Conservation (phyloP, 2,329 filamentous ascomycete species). For the Paecilomyces niveus region DNA sequence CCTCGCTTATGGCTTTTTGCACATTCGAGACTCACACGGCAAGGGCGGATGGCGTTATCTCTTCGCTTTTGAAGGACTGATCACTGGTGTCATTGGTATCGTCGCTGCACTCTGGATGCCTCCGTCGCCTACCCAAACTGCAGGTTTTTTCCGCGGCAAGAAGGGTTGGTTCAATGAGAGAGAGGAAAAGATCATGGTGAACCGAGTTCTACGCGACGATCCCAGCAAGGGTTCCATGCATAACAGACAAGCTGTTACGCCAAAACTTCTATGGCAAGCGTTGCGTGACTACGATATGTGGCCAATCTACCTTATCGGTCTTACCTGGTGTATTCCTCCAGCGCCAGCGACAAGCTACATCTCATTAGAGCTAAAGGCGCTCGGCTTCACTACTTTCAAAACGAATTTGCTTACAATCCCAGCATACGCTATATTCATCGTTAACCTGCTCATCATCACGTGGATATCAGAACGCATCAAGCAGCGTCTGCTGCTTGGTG, state of each 20-base stretch:
- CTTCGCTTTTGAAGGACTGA: slow-evolving; percentile 36
- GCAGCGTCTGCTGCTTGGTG: slow-evolving; percentile 47
- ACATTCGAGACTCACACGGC: slow-evolving; percentile 29
- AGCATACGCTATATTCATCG: slow-evolving; percentile 49
- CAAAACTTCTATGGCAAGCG: slow-evolving; percentile 43
- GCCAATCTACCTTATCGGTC: slow-evolving; percentile 46
- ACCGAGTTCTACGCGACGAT: slow-evolving; percentile 51
- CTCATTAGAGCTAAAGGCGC: slow-evolving; percentile 39
- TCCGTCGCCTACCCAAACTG: slow-evolving; percentile 59
- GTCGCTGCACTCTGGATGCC: slow-evolving; percentile 55
- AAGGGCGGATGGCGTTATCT: slow-evolving; percentile 38
- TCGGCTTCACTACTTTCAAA: slow-evolving; percentile 53
- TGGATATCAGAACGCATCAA: slow-evolving; percentile 51
- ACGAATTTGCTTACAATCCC: slow-evolving; percentile 59
- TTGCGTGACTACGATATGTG: slow-evolving; percentile 52
- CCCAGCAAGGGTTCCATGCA: slow-evolving; percentile 56
- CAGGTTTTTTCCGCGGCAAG: slow-evolving; percentile 52
- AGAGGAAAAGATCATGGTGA: slow-evolving; percentile 65
- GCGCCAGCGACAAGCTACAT: slow-evolving; percentile 30
- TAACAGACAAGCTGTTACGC: slow-evolving; percentile 49
- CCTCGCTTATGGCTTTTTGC: slow-evolving; percentile 39
- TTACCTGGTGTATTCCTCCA: slow-evolving; percentile 37
- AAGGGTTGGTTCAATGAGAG: slow-evolving; percentile 60
- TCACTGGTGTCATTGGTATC: slow-evolving; percentile 50
- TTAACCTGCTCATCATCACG: slow-evolving; percentile 49